Conservation (phyloP, 768 basidiomycete genomes). For the Tricholoma sp. region DNA sequence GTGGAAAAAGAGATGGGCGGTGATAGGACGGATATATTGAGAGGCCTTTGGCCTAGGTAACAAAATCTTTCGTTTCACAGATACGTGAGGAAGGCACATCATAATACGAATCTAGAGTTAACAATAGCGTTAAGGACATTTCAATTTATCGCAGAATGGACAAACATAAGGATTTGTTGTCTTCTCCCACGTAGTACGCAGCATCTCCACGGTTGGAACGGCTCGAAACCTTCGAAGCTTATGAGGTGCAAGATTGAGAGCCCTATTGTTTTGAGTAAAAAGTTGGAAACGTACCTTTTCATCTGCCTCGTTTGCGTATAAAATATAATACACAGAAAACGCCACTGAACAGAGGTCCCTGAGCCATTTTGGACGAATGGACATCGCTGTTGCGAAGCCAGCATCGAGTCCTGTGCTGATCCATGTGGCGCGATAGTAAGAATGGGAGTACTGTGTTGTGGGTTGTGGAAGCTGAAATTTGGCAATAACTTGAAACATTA, state of each 20-base stretch:
- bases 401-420: slow-evolving; percentile 92
- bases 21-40: slow-evolving; percentile 75
- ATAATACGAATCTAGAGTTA: slow-evolving; percentile 53
- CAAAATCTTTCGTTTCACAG: slow-evolving; percentile 68
- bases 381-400: slow-evolving; percentile 94
- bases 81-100: slow-evolving; percentile 54
- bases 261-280: neutral
- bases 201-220: slow-evolving; percentile 93
- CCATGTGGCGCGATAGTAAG: slow-evolving; percentile 96
- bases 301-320: slow-evolving; percentile 84
- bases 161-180: slow-evolving; percentile 86
- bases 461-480: neutral
- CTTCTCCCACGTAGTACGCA: slow-evolving; percentile 96
- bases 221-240: slow-evolving; percentile 91
- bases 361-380: slow-evolving; percentile 87
- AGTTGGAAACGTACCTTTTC: slow-evolving; percentile 64
- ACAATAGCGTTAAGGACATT: slow-evolving; percentile 1
- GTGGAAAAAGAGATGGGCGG: slow-evolving; percentile 77
- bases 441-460: slow-evolving; percentile 68
- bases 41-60: slow-evolving; percentile 78
- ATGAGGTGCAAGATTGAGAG: neutral
- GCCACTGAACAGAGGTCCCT: slow-evolving; percentile 80
- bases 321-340: slow-evolving; percentile 86
- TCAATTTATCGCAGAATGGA: slow-evolving; percentile 3
- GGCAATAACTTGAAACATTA: no score